Conservation (phyloP, 2,329 filamentous ascomycete genomes). For the Neurospora sp. region DNA sequence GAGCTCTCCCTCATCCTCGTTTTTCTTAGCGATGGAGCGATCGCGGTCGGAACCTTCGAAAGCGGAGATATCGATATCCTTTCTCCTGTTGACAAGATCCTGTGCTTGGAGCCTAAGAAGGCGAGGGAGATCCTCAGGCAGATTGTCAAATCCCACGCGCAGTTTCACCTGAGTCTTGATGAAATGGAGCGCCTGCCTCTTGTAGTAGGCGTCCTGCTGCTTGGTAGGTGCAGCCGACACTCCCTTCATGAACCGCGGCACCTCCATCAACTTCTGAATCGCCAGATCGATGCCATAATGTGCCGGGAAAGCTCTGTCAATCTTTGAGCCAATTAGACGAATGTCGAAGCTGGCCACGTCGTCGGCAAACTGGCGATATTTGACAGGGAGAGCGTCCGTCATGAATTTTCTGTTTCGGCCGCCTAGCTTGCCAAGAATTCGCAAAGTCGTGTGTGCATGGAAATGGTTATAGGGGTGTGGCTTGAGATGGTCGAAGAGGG, state of each 20-base stretch:
- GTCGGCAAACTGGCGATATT: slow-evolving; percentile 78
- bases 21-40: slow-evolving; percentile 78
- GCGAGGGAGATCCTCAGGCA: slow-evolving; percentile 82
- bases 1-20: slow-evolving; percentile 69
- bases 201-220: slow-evolving; percentile 73
- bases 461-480: slow-evolving; percentile 95
- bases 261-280: slow-evolving; percentile 77
- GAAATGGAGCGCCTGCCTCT: slow-evolving; percentile 82
- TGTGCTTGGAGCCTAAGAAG: slow-evolving; percentile 82
- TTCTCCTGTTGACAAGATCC: slow-evolving; percentile 66
- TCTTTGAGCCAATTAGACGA: slow-evolving; percentile 78
- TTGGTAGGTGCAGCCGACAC: slow-evolving; percentile 32
- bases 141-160: slow-evolving; percentile 73
- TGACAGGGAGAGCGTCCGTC: slow-evolving; percentile 75
- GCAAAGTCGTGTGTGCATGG: slow-evolving; percentile 94
- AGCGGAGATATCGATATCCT: slow-evolving; percentile 58
- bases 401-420: slow-evolving; percentile 94
- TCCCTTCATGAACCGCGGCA: slow-evolving; percentile 51
- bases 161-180: slow-evolving; percentile 86
- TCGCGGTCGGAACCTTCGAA: slow-evolving; percentile 70
- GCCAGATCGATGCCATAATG: slow-evolving; percentile 82
- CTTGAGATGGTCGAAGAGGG: slow-evolving; percentile 88
- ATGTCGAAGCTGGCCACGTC: slow-evolving; percentile 83
- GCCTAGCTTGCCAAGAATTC: slow-evolving; percentile 92
- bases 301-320: slow-evolving; percentile 78